Base-by-base conservation (phyloP, 805 yeast species). In the Aciculoconidium aculeatum region DNA sequence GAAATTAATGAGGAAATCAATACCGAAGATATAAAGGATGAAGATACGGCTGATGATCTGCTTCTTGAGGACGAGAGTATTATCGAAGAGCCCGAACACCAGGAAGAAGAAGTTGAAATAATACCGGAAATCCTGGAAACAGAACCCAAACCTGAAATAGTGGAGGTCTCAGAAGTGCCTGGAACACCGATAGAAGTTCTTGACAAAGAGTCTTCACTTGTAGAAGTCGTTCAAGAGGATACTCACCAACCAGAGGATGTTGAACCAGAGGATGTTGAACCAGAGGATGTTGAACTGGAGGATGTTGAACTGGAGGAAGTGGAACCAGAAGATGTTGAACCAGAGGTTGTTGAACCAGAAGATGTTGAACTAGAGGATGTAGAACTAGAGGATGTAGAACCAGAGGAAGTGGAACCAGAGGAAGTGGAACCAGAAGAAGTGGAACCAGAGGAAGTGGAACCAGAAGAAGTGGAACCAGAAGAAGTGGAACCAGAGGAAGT, bases 381-480 rank as follows among this genome's bases (percentile, higher is more conserved):
- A 35, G 23, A 16, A 11, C 23, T 9, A 12, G 27, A 23, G 8
- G 35, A 26, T 4, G 35, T 23, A 18, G 36, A 31, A 14, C 36
- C 32, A 6, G 10, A 14, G 9, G 23, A 9, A 9, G 37, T 6
- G 30, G 28, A 20, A 11, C 13, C 25, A 13, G 33, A 30, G 23
- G 32, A 31, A 14, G 39, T 21, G 12, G 22, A 10, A 5, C 30
- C 32, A 4, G 21, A 15, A 15, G 31, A 20, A 23, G 31, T 25
- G 17, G 23, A 23, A 11, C 23, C 17, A 11, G 31, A 30, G 14
- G 36, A 32, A 22, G 26, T 24, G 6, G 11, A 24, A 32, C 17
- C 27, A 27, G 22, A 30, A 14, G 31, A 13, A 11, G 21, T 34
- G 42, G 37, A 34, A 17, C 16, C 27, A 28, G 16, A 32, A 25